Evolutionary conservation across 805 yeast genomes (phyloP).

Genomic region (Ascoidea asiatica): DNA sequence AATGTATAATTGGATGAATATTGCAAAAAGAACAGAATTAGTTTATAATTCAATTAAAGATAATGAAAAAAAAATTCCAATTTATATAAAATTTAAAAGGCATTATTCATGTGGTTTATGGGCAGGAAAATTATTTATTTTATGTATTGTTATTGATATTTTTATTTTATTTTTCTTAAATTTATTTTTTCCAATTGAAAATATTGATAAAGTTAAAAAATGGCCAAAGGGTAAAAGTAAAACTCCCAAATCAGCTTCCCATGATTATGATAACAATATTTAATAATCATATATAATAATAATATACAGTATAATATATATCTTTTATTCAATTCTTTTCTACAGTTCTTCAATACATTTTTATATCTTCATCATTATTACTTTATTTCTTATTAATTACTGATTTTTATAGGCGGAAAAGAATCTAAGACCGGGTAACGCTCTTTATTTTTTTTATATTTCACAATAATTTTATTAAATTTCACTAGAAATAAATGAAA

Average conservation of each 20-base stretch:
- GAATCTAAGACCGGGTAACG: too few relatives aligned
- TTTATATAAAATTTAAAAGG: constrained; percentile 45
- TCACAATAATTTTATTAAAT: too few relatives aligned
- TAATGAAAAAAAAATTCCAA: constrained; percentile 30
- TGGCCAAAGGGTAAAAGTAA: constrained; percentile 43
- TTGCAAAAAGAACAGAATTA: constrained; percentile 72
- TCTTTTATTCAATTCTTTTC: too few relatives aligned
- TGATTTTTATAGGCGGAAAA: too few relatives aligned
- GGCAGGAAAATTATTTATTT: constrained; percentile 74
- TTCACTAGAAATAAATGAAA: too few relatives aligned
- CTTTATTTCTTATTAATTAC: too few relatives aligned
- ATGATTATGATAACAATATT: too few relatives aligned
- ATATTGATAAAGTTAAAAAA: constrained; percentile 64
- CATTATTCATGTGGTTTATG: constrained; percentile 64
- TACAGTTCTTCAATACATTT: too few relatives aligned
- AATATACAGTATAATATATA: too few relatives aligned
- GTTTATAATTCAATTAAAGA: constrained; percentile 52
- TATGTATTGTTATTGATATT: constrained; percentile 73
- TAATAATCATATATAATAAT: too few relatives aligned
- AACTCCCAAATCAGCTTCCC: not conserved
- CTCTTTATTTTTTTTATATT: too few relatives aligned
- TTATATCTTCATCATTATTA: too few relatives aligned
- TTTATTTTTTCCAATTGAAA: constrained; percentile 49
- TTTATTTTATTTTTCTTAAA: constrained; percentile 52
- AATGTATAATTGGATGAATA: constrained; percentile 89